Base-by-base conservation (phyloP, 345 rosid species). In the Iberis pinnata region DNA sequence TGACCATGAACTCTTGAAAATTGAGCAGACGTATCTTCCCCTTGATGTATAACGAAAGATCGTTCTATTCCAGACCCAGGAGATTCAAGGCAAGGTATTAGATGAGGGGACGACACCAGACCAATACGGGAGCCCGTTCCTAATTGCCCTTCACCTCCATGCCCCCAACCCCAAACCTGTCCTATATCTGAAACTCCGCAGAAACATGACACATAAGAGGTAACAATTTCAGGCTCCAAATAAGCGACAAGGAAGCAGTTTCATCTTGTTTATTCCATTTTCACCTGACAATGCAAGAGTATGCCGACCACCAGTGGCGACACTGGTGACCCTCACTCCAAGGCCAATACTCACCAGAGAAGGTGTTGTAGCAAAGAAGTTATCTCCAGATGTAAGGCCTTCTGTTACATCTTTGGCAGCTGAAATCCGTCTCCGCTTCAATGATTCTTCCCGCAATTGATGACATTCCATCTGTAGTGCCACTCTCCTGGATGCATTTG, bases 121-220 rank as follows among this genome's bases (percentile, higher is more conserved):
- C 75, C 80, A 57, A 85, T 74, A 63, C 83, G 73, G 25, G 95
- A 74, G 36, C 92, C 97, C 80, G 85, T 59, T 68, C 95, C 97
- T 39, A 88, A 78, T 65, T 84, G 95, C 51, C 97, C 95, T 74
- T 88, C 95, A 13, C 95, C 97, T 72, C 95, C 95, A 70, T 85
- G 85, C 75, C 95, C 97, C 97, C 97, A 85, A 70, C 95, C 95
- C 97, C 92, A 88, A 22, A 88, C 90, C 84, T 88, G 95, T 68
- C 95, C 97, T 66, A 78, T 53, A 85, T 85, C 90, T 88, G 92
- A 76, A 88, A 80, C 86, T 73, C 56, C 72, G 78, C 66, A 81
- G 78, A 74, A 76, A 73, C 56, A 84, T 65, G 81, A 78, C 67
- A 72, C 72, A 73, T 71, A 75, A 76, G 68, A 71, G 56, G 69